These are phyloP conservation scores for Pyricularia sp. DNA, from an alignment of 2,329 filamentous ascomycete genomes.

Conservation along the genomic window DNA sequence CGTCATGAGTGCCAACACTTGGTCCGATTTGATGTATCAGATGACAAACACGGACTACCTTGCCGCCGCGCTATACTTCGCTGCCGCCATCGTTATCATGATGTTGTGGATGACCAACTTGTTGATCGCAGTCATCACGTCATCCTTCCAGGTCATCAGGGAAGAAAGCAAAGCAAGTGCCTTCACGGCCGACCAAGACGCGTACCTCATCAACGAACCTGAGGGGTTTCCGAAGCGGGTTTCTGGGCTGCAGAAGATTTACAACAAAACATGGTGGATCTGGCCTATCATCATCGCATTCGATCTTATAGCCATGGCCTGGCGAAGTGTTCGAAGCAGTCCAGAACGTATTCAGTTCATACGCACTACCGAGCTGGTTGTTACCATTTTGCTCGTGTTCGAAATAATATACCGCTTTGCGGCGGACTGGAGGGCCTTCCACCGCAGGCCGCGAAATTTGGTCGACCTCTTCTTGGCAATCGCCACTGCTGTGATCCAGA, in stretches of 20 bases:
- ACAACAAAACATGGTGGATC: slow-evolving; percentile 62
- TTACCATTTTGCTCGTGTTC: slow-evolving; percentile 68
- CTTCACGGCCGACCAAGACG: slow-evolving; percentile 67
- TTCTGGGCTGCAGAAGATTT: slow-evolving; percentile 57
- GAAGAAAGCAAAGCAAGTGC: slow-evolving; percentile 94
- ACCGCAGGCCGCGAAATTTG: slow-evolving; percentile 63
- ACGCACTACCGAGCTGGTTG: slow-evolving; percentile 58
- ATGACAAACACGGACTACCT: slow-evolving; percentile 89
- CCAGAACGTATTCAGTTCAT: slow-evolving; percentile 54
- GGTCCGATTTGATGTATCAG: slow-evolving; percentile 88
- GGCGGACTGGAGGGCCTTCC: slow-evolving; percentile 74
- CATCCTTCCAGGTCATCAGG: slow-evolving; percentile 94
- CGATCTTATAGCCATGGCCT: slow-evolving; percentile 69
- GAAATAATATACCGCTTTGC: slow-evolving; percentile 76
- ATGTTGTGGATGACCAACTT: slow-evolving; percentile 96
- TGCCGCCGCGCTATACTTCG: slow-evolving; percentile 70
- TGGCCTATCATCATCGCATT: slow-evolving; percentile 78
- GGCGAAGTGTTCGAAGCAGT: slow-evolving; percentile 70
- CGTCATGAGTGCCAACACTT: slow-evolving; percentile 97
- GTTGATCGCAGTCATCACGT: slow-evolving; percentile 92
- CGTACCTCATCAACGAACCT: slow-evolving; percentile 18
- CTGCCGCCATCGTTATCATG: slow-evolving; percentile 73
- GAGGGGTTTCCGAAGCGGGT: slow-evolving; percentile 30
- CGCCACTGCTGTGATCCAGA: slow-evolving; percentile 73
- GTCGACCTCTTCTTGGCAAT: slow-evolving; percentile 71